Evolutionary conservation across 108 stramenopile genomes (phyloP).

Genomic region (Stephanodiscus triporus): DNA sequence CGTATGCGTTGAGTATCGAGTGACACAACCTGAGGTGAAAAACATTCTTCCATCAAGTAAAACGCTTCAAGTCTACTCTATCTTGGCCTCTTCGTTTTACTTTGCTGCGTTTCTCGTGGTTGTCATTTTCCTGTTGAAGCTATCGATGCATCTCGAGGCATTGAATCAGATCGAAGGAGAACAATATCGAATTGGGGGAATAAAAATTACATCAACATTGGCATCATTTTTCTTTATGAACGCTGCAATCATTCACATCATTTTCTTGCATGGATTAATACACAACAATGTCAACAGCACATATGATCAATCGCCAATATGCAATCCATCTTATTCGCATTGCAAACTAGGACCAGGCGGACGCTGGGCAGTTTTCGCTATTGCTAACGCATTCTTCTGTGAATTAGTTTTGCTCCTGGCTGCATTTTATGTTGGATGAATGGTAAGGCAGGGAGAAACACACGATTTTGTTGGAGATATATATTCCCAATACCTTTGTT

Average conservation of each 20-base stretch:
- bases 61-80: conserved; percentile 8
- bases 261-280: conserved; percentile 16
- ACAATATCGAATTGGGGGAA: conserved; percentile 19
- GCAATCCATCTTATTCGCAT: conserved; percentile 22
- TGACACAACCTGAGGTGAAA: conserved; percentile 10
- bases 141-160: conserved; percentile 13
- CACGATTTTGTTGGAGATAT: not conserved
- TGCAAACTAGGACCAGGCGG: conserved; percentile 21
- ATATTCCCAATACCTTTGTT: too few relatives aligned
- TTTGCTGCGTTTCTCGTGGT: conserved; percentile 22
- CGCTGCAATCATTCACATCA: conserved; percentile 16
- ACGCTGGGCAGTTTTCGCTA: conserved; percentile 7
- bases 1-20: conserved; percentile 15
- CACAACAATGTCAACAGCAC: not conserved
- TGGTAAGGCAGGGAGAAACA: not conserved
- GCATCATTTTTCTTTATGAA: conserved; percentile 10
- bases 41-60: conserved; percentile 29
- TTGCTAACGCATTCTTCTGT: conserved; percentile 4
- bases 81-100: conserved; percentile 14
- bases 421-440: conserved; percentile 2
- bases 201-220: conserved; percentile 1
- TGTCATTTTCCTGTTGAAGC: conserved; percentile 8
- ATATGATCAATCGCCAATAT: conserved; percentile 13
- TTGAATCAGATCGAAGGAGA: not conserved
- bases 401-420: not conserved